phyloP scores from a whole-genome alignment of 805 yeast species.

The Myxozyma geophila region DNA sequence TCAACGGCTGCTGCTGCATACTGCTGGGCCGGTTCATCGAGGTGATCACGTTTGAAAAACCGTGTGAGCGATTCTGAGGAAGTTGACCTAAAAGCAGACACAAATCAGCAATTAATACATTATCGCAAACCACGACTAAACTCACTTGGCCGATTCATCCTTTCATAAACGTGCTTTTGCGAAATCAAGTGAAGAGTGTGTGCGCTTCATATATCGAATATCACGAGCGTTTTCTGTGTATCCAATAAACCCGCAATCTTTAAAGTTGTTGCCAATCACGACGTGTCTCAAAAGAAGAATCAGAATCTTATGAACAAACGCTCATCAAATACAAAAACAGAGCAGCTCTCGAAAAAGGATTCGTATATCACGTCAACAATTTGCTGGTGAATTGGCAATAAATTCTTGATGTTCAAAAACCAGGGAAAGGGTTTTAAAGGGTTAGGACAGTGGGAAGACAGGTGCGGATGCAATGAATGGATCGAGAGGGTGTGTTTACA shows the following conservation, averaged over 20 bases:
- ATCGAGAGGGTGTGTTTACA: background rate
- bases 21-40: constrained; percentile 24
- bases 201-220: constrained; percentile 9
- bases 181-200: background rate
- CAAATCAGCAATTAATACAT: background rate
- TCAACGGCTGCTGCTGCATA: constrained; percentile 18
- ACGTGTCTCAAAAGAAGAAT: too few relatives aligned
- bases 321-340: too few relatives aligned
- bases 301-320: too few relatives aligned
- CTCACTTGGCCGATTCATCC: constrained; percentile 25
- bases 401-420: background rate
- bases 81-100: constrained; percentile 16
- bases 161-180: constrained; percentile 15
- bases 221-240: background rate
- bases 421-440: constrained; percentile 2
- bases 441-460: background rate
- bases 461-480: background rate
- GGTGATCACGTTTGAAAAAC: constrained; percentile 29
- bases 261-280: too few relatives aligned
- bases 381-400: background rate
- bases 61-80: constrained; percentile 31
- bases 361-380: background rate
- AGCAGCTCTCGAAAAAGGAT: too few relatives aligned
- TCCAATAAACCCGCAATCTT: too few relatives aligned
- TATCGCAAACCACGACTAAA: background rate